These are phyloP conservation scores for Galerina marginata DNA, from an alignment of 768 basidiomycete species.

Conservation along the genomic window DNA sequence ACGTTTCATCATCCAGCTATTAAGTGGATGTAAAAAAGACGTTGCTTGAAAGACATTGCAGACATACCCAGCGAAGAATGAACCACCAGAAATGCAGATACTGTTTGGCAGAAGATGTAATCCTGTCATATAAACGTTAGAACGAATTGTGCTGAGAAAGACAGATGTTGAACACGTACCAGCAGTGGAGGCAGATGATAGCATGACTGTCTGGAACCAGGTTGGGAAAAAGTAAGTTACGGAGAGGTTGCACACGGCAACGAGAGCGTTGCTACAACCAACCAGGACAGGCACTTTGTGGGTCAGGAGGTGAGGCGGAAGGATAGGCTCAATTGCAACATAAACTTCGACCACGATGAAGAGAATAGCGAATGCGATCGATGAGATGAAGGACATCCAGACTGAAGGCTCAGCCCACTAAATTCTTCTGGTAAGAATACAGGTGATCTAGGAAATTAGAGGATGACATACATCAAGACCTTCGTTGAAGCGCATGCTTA, in stretches of 20 bases:
- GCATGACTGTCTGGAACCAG: conserved; percentile 83
- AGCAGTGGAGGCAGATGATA: conserved; percentile 66
- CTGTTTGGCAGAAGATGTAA: conserved; percentile 68
- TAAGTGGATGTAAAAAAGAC: neutral
- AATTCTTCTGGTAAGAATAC: neutral
- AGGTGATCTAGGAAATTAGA: neutral
- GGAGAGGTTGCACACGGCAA: conserved; percentile 75
- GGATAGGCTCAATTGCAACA: conserved; percentile 71
- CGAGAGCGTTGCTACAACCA: conserved; percentile 74
- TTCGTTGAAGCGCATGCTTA: conserved; percentile 74
- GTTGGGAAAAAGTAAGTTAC: conserved; percentile 83
- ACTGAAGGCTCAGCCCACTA: conserved; percentile 70
- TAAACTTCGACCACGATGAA: conserved; percentile 71
- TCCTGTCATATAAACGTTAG: conserved; percentile 37
- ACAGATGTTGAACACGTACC: conserved; percentile 27
- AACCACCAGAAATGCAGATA: conserved; percentile 62
- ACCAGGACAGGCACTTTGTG: conserved; percentile 76
- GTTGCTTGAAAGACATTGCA: neutral
- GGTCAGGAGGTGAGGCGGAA: conserved; percentile 68
- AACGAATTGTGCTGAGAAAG: neutral
- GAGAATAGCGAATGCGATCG: conserved; percentile 49
- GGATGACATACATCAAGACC: conserved; percentile 54
- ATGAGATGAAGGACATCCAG: conserved; percentile 36
- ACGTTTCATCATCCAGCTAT: conserved; percentile 64
- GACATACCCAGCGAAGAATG: conserved; percentile 62